These are phyloP conservation scores for Populus euphratica DNA, from an alignment of 345 rosid genomes.

Conservation along the genomic window DNA sequence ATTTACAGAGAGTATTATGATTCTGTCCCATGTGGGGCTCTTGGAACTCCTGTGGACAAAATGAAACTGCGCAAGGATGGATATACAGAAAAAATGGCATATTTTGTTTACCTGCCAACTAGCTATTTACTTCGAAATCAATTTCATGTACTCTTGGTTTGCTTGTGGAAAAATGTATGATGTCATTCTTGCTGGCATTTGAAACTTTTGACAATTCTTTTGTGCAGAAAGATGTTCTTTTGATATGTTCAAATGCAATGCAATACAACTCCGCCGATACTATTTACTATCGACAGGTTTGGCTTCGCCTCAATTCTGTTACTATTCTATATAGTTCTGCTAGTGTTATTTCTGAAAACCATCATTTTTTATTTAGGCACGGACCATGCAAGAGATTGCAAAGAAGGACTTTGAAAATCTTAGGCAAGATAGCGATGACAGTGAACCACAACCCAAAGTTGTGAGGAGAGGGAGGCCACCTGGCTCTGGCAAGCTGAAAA, in stretches of 20 bases:
- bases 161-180: constrained; percentile 2
- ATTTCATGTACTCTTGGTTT: background rate
- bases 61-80: background rate
- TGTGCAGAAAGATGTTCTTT: constrained; percentile 74
- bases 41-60: background rate
- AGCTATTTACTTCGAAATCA: background rate
- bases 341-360: constrained; percentile 13
- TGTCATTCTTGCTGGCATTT: constrained; percentile 6
- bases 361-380: constrained; percentile 51
- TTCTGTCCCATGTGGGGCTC: background rate
- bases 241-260: constrained; percentile 94
- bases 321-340: background rate
- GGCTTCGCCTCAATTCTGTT: constrained; percentile 11
- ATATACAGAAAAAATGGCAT: background rate
- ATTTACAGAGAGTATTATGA: background rate
- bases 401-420: constrained; percentile 86
- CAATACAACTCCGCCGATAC: constrained; percentile 92
- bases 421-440: constrained; percentile 90
- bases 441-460: constrained; percentile 60
- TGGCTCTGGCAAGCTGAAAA: constrained; percentile 56
- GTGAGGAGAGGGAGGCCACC: constrained; percentile 76
- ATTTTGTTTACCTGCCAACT: background rate
- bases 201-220: constrained; percentile 11
- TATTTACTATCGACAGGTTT: constrained; percentile 84
- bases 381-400: constrained; percentile 84